Evolutionary conservation across 768 basidiomycete species (phyloP), one percentile per base, ranked within the genome.

Genomic region (Boletus subcaerulescens): DNA sequence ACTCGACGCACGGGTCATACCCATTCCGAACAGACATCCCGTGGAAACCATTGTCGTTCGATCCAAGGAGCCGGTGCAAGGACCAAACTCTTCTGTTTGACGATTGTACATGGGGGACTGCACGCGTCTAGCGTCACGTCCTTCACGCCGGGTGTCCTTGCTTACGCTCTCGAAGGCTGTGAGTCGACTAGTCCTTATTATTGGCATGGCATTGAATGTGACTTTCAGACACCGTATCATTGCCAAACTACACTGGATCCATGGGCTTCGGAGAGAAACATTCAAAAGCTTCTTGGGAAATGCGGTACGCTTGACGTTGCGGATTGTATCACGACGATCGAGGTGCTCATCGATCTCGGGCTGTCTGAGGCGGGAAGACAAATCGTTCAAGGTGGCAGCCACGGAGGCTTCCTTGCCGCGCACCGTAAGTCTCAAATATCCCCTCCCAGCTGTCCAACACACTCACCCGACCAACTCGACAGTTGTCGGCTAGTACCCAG

Each of bases 211-310:
- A 22, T 31, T 56, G 36, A 47, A 61, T 6, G 2, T 12, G 1
- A 5, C 18, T 9, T 46, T 6, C 14, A 84, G 87, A 85, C 60
- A 83, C 81, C 0, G 53, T 88, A 8, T 83, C 82, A 2, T 56
- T 79, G 12, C 81, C 82, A 0, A 87, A 87, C 65, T 89, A 89
- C 63, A 84, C 81, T 0, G 88, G 88, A 0, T 84, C 84, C 1
- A 68, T 78, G 32, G 88, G 88, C 4, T 88, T 75, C 52, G 87
- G 87, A 0, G 81, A 89, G 56, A 73, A 67, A 76, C 17, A 72
- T 88, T 33, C 77, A 76, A 46, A 71, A 70, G 3, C 69, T 90
- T 13, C 56, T 84, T 0, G 86, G 86, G 0, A 70, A 76, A 38
- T 85, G 86, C 32, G 88, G 88, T 12, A 70, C 75, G 1, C 74